These are phyloP conservation scores for Fusarium humuli DNA, from an alignment of 2,329 filamentous ascomycete genomes.

Conservation along the genomic window DNA sequence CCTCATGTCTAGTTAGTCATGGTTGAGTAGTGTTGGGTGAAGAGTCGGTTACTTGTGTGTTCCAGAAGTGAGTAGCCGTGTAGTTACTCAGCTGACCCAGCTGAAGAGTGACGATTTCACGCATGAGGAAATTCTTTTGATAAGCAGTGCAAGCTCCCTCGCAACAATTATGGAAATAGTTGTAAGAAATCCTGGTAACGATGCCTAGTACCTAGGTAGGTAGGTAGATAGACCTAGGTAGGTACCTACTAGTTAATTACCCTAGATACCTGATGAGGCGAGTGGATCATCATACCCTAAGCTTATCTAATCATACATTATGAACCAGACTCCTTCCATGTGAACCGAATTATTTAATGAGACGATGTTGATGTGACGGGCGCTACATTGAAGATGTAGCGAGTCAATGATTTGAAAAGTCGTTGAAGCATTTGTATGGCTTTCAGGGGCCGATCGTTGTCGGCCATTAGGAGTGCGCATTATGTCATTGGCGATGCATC, in stretches of 20 bases:
- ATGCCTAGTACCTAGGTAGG: not conserved
- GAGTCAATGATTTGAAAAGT: not conserved
- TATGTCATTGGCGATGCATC: slow-evolving; percentile 32
- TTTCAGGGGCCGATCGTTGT: not conserved
- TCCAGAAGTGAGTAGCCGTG: slow-evolving; percentile 97
- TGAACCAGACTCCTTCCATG: not conserved
- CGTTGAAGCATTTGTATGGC: not conserved
- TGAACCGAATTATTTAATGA: not conserved
- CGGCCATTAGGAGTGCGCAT: slow-evolving; percentile 5
- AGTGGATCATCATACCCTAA: slow-evolving; percentile 10
- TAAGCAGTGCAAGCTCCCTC: not conserved
- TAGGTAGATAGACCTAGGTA: too few relatives aligned
- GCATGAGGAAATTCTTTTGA: slow-evolving; percentile 67
- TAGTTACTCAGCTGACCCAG: slow-evolving; percentile 95
- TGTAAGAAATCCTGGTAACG: not conserved
- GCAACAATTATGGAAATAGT: not conserved
- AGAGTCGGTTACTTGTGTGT: slow-evolving; percentile 74
- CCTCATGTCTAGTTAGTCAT: slow-evolving; percentile 61
- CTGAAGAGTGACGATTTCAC: slow-evolving; percentile 94
- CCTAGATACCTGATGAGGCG: slow-evolving; percentile 17
- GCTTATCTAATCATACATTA: slow-evolving; percentile 38
- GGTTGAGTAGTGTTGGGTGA: not conserved
- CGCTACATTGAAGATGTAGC: not conserved
- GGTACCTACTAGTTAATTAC: slow-evolving; percentile 2
- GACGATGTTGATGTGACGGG: not conserved